Evolutionary conservation across 805 yeast genomes (phyloP), one percentile per base, ranked within the genome.

Genomic region (Priceomyces castillae): DNA sequence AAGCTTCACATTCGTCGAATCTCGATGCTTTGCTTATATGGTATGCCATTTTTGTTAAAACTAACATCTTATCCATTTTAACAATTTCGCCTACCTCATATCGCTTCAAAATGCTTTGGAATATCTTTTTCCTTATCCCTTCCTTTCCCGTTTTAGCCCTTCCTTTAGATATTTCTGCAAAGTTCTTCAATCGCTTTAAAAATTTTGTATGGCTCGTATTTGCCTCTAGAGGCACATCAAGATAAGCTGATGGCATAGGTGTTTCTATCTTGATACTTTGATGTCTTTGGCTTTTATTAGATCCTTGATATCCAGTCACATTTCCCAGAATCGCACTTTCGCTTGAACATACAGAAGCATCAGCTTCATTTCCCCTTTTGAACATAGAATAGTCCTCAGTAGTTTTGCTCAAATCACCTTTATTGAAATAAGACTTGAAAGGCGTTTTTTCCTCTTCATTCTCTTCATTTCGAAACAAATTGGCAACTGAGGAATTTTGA

Each of bases 61-160:
- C 87, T 15, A 90, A 65, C 80, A 86, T 80, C 53, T 76, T 80
- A 45, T 85, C 90, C 48, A 77, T 64, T 46, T 80, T 76, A 3
- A 90, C 66, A 11, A 87, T 73, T 41, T 83, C 84, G 3, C 95
- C 95, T 1, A 64, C 66, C 14, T 65, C 49, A 46, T 67, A 73
- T 10, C 52, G 53, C 20, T 57, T 56, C 35, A 71, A 60, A 3
- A 67, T 41, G 3, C 51, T 39, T 7, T 53, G 43, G 20, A 49
- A 49, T 5, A 69, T 34, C 34, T 45, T 53, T 18, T 42, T 43
- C 19, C 59, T 48, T 28, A 64, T 39, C 25, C 50, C 57, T 23
- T 47, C 41, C 10, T 50, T 51, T 3, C 43, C 54, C 4, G 36
- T 35, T 22, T 41, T 46, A 2, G 64, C 61, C 18, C 42, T 51